Evolutionary conservation across 2,329 filamentous ascomycete species (phyloP), one percentile per base, ranked within the genome.

Genomic region (Blastomyces emzantsi): DNA sequence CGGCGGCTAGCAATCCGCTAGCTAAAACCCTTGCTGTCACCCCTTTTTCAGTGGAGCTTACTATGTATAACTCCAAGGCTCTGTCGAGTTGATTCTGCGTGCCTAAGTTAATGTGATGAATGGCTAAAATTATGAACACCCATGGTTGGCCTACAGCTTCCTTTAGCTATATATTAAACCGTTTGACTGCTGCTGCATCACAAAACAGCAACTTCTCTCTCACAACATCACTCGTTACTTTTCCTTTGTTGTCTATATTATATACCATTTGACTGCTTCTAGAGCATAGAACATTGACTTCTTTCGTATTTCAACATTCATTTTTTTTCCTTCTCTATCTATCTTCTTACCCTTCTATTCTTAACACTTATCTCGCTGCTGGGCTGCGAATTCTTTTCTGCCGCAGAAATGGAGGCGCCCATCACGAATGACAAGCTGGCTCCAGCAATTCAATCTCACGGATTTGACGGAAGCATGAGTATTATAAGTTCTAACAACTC

Each of bases 401-500:
- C 22, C 49, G 13, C 25, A 22, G 22, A 22, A 51, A 22, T 51
- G 22, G 25, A 28, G n/a, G 11, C 22, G 11, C 25, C 33, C 39
- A 45, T 25, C 39, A 45, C 25, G 36, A 25, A 45, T 25, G 39
- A 43, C 22, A 58, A 43, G 39, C 56, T 41, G 19, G 39, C 8
- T 22, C 28, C 17, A 22, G 5, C 6, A 22, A 8, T 13, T 3
- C 4, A 7, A 7, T 7, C 11, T 17, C 55, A 39, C 36, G 55
- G 22, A 41, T 7, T 11, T 25, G 36, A 45, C 28, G 22, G 15
- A 17, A 11, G 45, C 36, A 15, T 39, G 30, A 39, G 25, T 22
- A 45, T 33, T 58, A 2, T 22, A 15, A 43, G 19, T 25, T 15
- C 11, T 41, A 41, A 41, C 39, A 64, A 67, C 52, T 63, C 63